phyloP scores from a whole-genome alignment of 352 stramenopile genomes.

The Phytophthora melonis region DNA sequence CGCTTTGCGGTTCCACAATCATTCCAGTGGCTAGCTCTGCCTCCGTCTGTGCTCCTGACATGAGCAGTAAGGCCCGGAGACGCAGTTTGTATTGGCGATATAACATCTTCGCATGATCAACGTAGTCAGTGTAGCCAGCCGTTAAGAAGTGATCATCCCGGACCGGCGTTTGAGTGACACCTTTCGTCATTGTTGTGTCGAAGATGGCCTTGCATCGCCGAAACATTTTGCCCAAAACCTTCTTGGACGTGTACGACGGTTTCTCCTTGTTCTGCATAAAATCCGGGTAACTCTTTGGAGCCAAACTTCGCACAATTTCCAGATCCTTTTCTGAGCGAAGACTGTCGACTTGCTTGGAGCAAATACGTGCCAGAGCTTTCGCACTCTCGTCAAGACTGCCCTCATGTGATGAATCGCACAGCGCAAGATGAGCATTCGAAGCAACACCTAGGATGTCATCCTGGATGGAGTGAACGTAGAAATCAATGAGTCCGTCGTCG shows the following conservation, averaged over 20 bases:
- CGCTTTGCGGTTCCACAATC: constrained; percentile 65
- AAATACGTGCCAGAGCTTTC: constrained; percentile 71
- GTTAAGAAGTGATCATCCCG: constrained; percentile 65
- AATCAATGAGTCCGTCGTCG: constrained; percentile 63
- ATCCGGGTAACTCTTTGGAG: constrained; percentile 74
- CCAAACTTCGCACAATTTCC: constrained; percentile 56
- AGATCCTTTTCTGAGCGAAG: constrained; percentile 66
- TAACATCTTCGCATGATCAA: constrained; percentile 46
- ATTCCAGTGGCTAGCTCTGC: constrained; percentile 79
- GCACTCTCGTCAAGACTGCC: constrained; percentile 62
- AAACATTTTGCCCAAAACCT: constrained; percentile 82
- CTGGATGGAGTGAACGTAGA: constrained; percentile 78
- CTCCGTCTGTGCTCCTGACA: constrained; percentile 70
- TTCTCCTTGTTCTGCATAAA: constrained; percentile 86
- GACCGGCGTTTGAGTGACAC: constrained; percentile 42
- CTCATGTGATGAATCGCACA: constrained; percentile 57
- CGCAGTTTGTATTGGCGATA: constrained; percentile 79
- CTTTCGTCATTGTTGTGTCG: constrained; percentile 48
- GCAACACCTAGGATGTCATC: constrained; percentile 80
- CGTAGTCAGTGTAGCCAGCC: constrained; percentile 58
- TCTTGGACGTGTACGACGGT: constrained; percentile 68
- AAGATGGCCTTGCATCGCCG: constrained; percentile 67
- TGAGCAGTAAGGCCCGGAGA: constrained; percentile 60
- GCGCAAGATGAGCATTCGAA: constrained; percentile 80
- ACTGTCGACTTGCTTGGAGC: constrained; percentile 78